These are phyloP conservation scores for Aspergillus viridinutans DNA, from an alignment of 2,329 filamentous ascomycete genomes.

Conservation along the genomic window DNA sequence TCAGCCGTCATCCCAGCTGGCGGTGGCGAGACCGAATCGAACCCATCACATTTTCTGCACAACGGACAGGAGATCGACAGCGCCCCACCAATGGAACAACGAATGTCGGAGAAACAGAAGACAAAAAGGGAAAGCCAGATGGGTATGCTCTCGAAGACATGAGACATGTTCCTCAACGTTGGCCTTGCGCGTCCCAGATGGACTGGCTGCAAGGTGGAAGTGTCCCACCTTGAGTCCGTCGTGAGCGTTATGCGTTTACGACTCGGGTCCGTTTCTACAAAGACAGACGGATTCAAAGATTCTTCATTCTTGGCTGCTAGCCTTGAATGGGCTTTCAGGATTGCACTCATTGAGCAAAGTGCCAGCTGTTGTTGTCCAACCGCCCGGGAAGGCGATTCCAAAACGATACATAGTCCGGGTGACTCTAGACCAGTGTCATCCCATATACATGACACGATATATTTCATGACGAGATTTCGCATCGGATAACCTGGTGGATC, in stretches of 20 bases:
- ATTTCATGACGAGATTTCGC: not conserved
- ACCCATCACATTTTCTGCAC: conserved; percentile 6
- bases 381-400: not conserved
- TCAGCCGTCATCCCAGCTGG: conserved; percentile 49
- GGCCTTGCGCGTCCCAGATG: too few relatives aligned
- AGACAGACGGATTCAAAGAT: not conserved
- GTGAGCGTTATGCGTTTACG: not conserved
- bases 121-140: conserved; percentile 8
- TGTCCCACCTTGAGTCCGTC: not conserved
- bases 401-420: not conserved
- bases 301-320: not conserved
- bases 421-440: not conserved
- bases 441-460: conserved; percentile 4
- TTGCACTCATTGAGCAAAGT: not conserved
- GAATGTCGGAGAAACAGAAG: conserved; percentile 11
- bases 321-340: not conserved
- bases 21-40: conserved; percentile 46
- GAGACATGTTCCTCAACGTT: not conserved
- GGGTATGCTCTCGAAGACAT: conserved; percentile 5
- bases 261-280: not conserved
- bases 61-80: conserved; percentile 24
- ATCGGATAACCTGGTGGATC: not conserved
- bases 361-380: not conserved
- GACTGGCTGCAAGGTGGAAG: not conserved
- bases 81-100: conserved; percentile 33